These are phyloP conservation scores for Themeda triandra DNA, from an alignment of 176 grass and related monocot genomes.

Conservation along the genomic window DNA sequence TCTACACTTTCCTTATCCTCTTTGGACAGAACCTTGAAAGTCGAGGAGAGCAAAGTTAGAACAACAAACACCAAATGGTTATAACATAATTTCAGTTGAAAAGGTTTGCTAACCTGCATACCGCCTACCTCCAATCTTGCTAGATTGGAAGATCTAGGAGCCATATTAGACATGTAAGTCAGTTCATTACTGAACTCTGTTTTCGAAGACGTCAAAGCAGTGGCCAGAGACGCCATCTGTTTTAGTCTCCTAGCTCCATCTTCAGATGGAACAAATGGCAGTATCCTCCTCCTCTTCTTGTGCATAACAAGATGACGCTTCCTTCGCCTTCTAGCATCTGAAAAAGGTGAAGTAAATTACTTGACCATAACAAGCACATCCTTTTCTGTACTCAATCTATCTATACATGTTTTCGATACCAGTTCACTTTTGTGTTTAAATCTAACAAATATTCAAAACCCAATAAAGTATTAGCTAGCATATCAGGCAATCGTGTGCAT, in stretches of 20 bases:
- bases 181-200: conserved; percentile 76
- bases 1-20: conserved; percentile 79
- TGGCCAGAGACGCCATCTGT: conserved; percentile 84
- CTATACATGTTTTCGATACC: background rate
- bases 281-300: conserved; percentile 72
- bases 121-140: conserved; percentile 43
- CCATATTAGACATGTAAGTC: conserved; percentile 56
- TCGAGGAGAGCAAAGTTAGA: conserved; percentile 4
- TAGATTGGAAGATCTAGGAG: conserved; percentile 55
- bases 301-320: conserved; percentile 55
- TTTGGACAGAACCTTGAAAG: conserved; percentile 61
- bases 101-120: conserved; percentile 59
- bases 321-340: conserved; percentile 59
- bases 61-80: background rate
- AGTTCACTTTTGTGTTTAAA: background rate
- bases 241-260: conserved; percentile 47
- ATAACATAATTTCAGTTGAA: background rate
- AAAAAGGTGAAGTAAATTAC: conserved; percentile 4
- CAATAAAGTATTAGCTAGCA: background rate
- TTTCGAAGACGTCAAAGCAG: conserved; percentile 55
- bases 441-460: background rate
- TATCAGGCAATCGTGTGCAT: background rate
- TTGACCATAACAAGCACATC: background rate
- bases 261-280: conserved; percentile 65
- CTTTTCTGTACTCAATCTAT: background rate